These are phyloP conservation scores for Sergeia podlipaevii DNA, from an alignment of 208 protist species.

Conservation along the genomic window DNA sequence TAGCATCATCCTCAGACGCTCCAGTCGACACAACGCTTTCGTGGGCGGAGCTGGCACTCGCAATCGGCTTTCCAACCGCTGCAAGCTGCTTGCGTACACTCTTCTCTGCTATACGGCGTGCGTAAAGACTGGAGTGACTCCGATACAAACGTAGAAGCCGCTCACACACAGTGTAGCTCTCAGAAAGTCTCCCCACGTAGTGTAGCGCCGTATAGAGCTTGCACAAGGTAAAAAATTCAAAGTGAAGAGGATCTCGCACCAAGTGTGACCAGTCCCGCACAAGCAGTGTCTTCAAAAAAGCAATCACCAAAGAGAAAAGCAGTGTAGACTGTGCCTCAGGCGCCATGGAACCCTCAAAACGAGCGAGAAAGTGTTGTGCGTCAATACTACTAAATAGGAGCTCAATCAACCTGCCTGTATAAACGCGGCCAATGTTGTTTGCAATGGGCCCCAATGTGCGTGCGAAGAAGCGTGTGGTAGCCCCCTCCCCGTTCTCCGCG, in stretches of 20 bases:
- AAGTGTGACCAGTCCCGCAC: slow-evolving; percentile 34
- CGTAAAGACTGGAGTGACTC: slow-evolving; percentile 28
- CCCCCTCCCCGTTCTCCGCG: slow-evolving; percentile 51
- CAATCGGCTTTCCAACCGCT: not conserved
- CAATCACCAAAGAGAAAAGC: slow-evolving; percentile 35
- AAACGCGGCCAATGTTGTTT: slow-evolving; percentile 19
- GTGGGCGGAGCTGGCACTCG: not conserved
- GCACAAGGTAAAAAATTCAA: slow-evolving; percentile 55
- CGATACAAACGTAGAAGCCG: slow-evolving; percentile 56
- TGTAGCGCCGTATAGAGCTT: slow-evolving; percentile 68
- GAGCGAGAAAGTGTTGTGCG: slow-evolving; percentile 51
- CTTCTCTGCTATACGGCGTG: slow-evolving; percentile 7
- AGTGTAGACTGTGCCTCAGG: not conserved
- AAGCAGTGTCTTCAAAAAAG: slow-evolving; percentile 69
- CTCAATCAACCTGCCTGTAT: slow-evolving; percentile 41
- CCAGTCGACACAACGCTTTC: not conserved
- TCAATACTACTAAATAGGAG: slow-evolving; percentile 55
- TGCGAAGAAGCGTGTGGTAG: slow-evolving; percentile 58
- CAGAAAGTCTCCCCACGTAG: slow-evolving; percentile 27
- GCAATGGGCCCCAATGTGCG: slow-evolving; percentile 42
- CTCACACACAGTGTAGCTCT: slow-evolving; percentile 65
- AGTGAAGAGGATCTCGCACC: slow-evolving; percentile 33
- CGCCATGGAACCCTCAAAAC: slow-evolving; percentile 15
- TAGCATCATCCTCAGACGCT: not conserved
- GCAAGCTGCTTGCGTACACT: not conserved